Conservation (phyloP, 148 eudicot genomes). For the Amaranthus palmeri region DNA sequence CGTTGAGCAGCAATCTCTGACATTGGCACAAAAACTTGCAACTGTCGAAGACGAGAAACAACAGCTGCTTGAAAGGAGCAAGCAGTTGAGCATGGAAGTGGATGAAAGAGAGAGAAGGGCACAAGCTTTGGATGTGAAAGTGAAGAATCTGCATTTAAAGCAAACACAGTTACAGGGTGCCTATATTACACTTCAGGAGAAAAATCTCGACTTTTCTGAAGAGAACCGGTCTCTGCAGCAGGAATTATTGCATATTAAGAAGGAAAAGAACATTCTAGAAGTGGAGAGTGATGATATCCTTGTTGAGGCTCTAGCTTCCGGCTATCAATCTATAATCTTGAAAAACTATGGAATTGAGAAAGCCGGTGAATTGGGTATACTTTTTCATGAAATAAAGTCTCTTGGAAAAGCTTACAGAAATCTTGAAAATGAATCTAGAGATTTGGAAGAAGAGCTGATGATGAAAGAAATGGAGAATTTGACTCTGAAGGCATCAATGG, state of each 20-base stretch:
- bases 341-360: conserved; percentile 49
- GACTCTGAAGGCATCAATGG: conserved; percentile 38
- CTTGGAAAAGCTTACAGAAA: conserved; percentile 38
- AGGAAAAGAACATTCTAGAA: conserved; percentile 40
- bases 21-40: conserved; percentile 36
- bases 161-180: conserved; percentile 36
- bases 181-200: conserved; percentile 31
- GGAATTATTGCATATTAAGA: conserved; percentile 34
- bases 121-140: conserved; percentile 37
- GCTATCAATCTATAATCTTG: conserved; percentile 39
- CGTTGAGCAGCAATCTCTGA: conserved; percentile 42
- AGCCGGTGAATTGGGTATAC: conserved; percentile 32
- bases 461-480: conserved; percentile 55
- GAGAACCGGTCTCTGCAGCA: conserved; percentile 37
- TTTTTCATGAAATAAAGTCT: conserved; percentile 35
- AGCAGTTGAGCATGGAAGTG: conserved; percentile 38
- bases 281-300: conserved; percentile 41
- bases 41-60: conserved; percentile 48
- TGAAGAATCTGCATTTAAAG: conserved; percentile 29
- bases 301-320: conserved; percentile 36
- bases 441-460: conserved; percentile 38
- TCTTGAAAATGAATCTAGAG: conserved; percentile 45
- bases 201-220: conserved; percentile 29
- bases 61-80: conserved; percentile 44
- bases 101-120: conserved; percentile 32